Base-by-base conservation (phyloP, 2,329 filamentous ascomycete species). In the Cladosporium phlei region DNA sequence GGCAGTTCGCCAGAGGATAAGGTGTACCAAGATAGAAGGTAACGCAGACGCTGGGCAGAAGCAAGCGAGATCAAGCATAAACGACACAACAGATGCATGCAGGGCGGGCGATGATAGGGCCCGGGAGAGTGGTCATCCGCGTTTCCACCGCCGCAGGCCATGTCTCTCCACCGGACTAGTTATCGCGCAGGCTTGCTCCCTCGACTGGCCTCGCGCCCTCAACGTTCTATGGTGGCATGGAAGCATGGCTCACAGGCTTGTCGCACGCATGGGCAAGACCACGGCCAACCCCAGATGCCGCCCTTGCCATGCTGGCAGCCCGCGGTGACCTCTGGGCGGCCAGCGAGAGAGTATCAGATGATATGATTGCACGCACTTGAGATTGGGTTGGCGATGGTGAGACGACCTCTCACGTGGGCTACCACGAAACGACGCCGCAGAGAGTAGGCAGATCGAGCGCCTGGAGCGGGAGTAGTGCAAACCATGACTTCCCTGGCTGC, bases 151-250 rank as follows among this genome's bases (percentile, higher is more conserved):
- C 29, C 25, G 14, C 19, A 29, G 30, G 25, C 38, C 27, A 39
- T 37, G 38, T 29, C 24, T 37, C 42, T 45, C 32, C 42, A 45
- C 42, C 32, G 16, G 42, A 16, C 42, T 29, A 35, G 35, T n/a
- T n/a, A n/a, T n/a, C n/a, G n/a, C 22, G n/a, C 42, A 16, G 22
- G 9, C 11, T 21, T 29, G 32, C 29, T 29, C 32, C 32, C 9
- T 20, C 42, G 32, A 45, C 17, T 16, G 42, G 16, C 19, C 42
- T 37, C 42, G 32, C 32, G 22, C 42, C 6, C 42, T 45, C 42
- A 45, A 45, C 42, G 32, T 28, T 39, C 11, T 35, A 11, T 32
- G 21, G 30, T 37, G 37, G 42, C 17, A 27, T n/a, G n/a, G n/a
- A n/a, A n/a, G n/a, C n/a, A n/a, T n/a, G n/a, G n/a, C n/a, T n/a